These are phyloP conservation scores for Globisporangium echinulatum DNA, from an alignment of 352 stramenopile genomes.

Conservation along the genomic window DNA sequence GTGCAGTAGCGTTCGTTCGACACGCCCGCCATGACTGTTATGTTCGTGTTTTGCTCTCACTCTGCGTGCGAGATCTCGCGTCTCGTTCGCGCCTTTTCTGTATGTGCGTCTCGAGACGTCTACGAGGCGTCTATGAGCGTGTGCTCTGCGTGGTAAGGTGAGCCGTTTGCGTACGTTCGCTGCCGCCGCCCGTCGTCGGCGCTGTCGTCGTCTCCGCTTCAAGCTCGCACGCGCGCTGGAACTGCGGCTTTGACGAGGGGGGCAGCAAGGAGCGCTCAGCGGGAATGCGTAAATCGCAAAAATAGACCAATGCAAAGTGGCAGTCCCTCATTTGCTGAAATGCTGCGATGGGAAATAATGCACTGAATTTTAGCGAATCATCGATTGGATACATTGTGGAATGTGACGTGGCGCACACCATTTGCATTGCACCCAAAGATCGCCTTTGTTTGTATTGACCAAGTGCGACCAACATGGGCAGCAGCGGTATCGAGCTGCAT, in stretches of 20 bases:
- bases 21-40: slow-evolving; percentile 25
- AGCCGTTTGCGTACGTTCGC: too few species aligned
- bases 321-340: slow-evolving; percentile 2
- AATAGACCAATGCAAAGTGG: background rate
- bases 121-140: background rate
- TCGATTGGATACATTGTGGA: too few species aligned
- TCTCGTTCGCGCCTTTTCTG: background rate
- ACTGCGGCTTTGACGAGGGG: too few species aligned
- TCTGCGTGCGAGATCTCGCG: too few species aligned
- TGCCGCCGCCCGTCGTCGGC: too few species aligned
- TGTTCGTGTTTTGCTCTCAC: background rate
- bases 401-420: background rate
- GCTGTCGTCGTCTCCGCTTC: too few species aligned
- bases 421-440: background rate
- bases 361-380: background rate
- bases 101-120: background rate
- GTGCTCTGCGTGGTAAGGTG: background rate
- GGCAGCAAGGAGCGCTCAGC: too few species aligned
- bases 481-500: slow-evolving; percentile 15
- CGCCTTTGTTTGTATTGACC: too few species aligned
- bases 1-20: slow-evolving; percentile 87
- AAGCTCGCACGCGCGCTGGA: too few species aligned
- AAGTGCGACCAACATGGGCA: background rate
- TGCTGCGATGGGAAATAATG: background rate
- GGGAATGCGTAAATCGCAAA: too few species aligned